Evolutionary conservation across 106 monocot species (phyloP).

Genomic region (Gastrodia elata): DNA sequence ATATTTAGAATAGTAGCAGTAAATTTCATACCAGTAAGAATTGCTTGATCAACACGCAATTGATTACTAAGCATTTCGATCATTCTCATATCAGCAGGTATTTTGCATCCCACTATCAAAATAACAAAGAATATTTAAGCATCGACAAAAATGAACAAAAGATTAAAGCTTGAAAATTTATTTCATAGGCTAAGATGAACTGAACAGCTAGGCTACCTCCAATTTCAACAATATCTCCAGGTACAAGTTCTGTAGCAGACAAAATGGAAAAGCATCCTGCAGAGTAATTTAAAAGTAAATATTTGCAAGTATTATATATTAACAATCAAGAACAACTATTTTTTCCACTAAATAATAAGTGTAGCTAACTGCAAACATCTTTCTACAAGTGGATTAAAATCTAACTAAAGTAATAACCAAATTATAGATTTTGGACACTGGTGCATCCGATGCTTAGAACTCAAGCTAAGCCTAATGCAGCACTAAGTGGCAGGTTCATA

Average conservation of each 20-base stretch:
- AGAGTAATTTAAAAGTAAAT: slow-evolving; percentile 9
- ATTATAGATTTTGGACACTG: not conserved
- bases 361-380: not conserved
- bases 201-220: slow-evolving; percentile 47
- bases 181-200: not conserved
- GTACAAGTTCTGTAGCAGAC: slow-evolving; percentile 93
- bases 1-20: not conserved
- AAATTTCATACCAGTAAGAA: slow-evolving; percentile 78
- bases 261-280: slow-evolving; percentile 94
- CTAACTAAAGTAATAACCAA: not conserved
- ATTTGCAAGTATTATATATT: not conserved
- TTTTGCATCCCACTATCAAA: slow-evolving; percentile 78
- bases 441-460: not conserved
- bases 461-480: not conserved
- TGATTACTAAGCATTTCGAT: slow-evolving; percentile 92
- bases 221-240: slow-evolving; percentile 99
- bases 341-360: not conserved
- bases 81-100: slow-evolving; percentile 96
- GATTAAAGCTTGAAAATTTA: not conserved
- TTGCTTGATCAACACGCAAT: slow-evolving; percentile 98
- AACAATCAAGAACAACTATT: not conserved
- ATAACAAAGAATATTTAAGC: slow-evolving; percentile 6
- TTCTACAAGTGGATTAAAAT: not conserved
- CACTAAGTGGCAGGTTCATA: not conserved
- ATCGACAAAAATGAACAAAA: not conserved